Percentiles rank a stretch among this genome's conserved stretches.
phyloP scores from a whole-genome alignment of 2,329 filamentous ascomycete genomes.

The Stylonectria norvegica region DNA sequence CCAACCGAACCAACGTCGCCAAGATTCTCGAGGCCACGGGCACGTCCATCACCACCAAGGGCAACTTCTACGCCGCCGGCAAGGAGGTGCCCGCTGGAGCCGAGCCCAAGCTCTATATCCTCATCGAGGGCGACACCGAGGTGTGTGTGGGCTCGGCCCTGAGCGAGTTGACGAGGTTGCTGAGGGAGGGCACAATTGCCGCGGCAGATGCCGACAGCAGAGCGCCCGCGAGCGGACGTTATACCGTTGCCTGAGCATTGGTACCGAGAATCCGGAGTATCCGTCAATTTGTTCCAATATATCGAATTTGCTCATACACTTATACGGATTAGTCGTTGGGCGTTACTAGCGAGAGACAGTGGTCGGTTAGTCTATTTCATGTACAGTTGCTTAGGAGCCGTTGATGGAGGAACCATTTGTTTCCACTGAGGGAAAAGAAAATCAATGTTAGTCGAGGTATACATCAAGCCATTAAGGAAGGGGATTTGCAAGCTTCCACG shows the following conservation, averaged over 20 bases:
- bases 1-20: slow-evolving; percentile 95
- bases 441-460: no score
- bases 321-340: no score
- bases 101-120: slow-evolving; percentile 93
- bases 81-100: slow-evolving; percentile 73
- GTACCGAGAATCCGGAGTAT: no score
- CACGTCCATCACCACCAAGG: slow-evolving; percentile 96
- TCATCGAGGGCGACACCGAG: slow-evolving; percentile 97
- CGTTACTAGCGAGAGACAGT: no score
- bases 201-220: slow-evolving; percentile 83
- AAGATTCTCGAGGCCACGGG: slow-evolving; percentile 95
- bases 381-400: no score
- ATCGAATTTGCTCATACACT: no score
- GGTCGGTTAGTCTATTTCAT: no score
- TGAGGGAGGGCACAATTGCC: slow-evolving; percentile 87
- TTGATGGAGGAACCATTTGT: no score
- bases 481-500: no score
- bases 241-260: slow-evolving; percentile 70
- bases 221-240: slow-evolving; percentile 75
- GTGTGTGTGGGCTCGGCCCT: slow-evolving; percentile 87
- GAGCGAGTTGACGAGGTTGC: slow-evolving; percentile 78
- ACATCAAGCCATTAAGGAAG: no score
- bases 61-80: slow-evolving; percentile 78
- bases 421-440: no score
- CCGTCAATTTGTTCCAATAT: no score